A percentile compares a stretch with the other conserved stretches of the same genome.
Evolutionary conservation across 345 rosid species (phyloP).

Genomic region (Citrus glauca): DNA sequence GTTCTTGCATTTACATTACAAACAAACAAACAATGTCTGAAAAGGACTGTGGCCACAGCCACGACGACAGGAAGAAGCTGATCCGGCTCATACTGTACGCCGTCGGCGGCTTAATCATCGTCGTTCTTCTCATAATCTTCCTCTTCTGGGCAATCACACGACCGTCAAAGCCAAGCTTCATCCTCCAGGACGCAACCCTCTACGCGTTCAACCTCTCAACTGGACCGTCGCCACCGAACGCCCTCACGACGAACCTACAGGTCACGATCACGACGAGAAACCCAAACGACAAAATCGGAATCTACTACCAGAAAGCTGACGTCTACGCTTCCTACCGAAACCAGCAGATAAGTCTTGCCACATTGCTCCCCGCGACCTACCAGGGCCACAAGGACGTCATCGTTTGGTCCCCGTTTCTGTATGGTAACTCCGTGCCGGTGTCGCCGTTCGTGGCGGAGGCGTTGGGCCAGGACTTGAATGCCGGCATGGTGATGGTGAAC

Average conservation of each 20-base stretch:
- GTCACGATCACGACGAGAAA: slow-evolving; percentile 61
- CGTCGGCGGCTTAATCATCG: slow-evolving; percentile 10
- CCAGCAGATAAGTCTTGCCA: slow-evolving; percentile 64
- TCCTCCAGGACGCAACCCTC: slow-evolving; percentile 65
- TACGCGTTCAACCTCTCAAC: slow-evolving; percentile 46
- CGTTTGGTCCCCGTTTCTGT: slow-evolving; percentile 69
- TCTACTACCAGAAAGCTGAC: slow-evolving; percentile 51
- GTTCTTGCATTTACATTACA: too few species aligned
- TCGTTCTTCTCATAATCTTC: slow-evolving; percentile 35
- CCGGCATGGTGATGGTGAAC: slow-evolving; percentile 52
- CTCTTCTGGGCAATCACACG: slow-evolving; percentile 51
- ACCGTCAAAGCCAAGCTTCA: slow-evolving; percentile 62
- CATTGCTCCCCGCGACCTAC: slow-evolving; percentile 53
- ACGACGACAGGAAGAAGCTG: slow-evolving; percentile 14
- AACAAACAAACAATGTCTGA: slow-evolving; percentile 22
- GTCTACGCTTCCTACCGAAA: slow-evolving; percentile 57
- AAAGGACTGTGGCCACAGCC: slow-evolving; percentile 31
- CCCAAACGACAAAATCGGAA: slow-evolving; percentile 59
- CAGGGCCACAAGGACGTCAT: slow-evolving; percentile 54
- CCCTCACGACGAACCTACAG: slow-evolving; percentile 48
- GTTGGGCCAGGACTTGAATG: slow-evolving; percentile 45
- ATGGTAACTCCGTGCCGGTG: slow-evolving; percentile 48
- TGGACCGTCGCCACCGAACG: slow-evolving; percentile 17
- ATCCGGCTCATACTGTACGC: slow-evolving; percentile 19
- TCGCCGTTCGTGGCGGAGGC: slow-evolving; percentile 34